A percentile compares a stretch with the other conserved stretches of the same genome.
phyloP scores from a whole-genome alignment of 148 eudicot genomes.

The Talinum fruticosum region DNA sequence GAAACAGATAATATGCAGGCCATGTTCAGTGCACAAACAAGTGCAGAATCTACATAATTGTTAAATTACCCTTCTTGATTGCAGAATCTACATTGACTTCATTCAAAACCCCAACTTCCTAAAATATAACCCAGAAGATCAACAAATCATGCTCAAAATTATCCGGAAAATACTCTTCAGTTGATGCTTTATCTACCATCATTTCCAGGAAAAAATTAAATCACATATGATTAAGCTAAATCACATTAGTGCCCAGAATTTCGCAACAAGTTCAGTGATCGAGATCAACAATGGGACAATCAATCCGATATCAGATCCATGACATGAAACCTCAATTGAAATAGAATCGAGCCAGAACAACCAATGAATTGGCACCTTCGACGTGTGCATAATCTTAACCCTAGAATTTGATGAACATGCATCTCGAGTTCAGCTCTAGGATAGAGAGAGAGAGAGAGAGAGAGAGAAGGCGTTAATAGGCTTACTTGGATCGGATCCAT shows the following conservation, averaged over 20 bases:
- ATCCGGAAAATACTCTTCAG: not conserved
- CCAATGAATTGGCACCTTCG: not conserved
- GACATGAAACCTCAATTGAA: not conserved
- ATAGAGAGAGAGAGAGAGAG: not conserved
- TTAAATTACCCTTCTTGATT: not conserved
- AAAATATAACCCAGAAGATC: not conserved
- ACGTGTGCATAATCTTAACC: not conserved
- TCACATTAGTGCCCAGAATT: not conserved
- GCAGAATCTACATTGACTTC: not conserved
- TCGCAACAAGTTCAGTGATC: not conserved
- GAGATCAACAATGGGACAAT: not conserved
- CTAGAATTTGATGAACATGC: not conserved
- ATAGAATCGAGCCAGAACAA: too few species aligned
- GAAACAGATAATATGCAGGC: not conserved
- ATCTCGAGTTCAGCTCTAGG: not conserved
- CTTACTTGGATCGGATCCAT: constrained; percentile 43
- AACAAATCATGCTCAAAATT: not conserved
- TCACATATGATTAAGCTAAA: not conserved
- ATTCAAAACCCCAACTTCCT: not conserved
- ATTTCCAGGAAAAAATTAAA: too few species aligned
- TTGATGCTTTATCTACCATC: too few species aligned
- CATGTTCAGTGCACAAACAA: not conserved
- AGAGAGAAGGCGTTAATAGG: not conserved
- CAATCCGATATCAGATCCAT: constrained; percentile 2
- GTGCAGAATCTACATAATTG: not conserved